These are phyloP conservation scores for Vaccinium corymbosum DNA, from an alignment of 148 eudicot genomes.

Conservation along the genomic window DNA sequence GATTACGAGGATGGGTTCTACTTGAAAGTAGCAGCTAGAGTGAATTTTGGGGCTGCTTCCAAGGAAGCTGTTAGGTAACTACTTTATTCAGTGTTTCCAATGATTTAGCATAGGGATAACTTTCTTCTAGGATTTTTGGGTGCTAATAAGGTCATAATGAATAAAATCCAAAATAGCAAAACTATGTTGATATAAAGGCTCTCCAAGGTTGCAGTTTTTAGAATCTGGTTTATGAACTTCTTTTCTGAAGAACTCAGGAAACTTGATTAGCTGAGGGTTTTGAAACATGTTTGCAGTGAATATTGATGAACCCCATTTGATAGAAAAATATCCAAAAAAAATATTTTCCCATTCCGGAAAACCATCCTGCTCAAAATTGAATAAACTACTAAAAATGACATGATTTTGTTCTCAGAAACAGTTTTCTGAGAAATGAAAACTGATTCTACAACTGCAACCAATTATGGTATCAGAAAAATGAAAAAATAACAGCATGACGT, in stretches of 20 bases:
- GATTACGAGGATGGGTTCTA: constrained; percentile 82
- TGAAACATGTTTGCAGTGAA: background rate
- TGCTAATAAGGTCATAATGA: background rate
- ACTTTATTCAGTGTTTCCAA: constrained; percentile 7
- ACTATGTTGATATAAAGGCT: background rate
- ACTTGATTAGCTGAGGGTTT: background rate
- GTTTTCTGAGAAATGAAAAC: background rate
- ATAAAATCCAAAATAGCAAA: background rate
- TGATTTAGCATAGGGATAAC: background rate
- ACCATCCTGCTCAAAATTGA: background rate
- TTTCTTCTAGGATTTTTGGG: background rate
- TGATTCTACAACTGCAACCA: background rate
- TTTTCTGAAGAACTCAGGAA: background rate
- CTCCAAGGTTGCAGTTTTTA: background rate
- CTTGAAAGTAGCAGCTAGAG: constrained; percentile 75
- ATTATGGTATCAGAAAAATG: background rate
- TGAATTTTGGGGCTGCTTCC: constrained; percentile 80
- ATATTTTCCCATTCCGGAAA: background rate
- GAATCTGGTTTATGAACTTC: background rate
- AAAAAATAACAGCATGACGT: background rate
- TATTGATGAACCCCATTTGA: background rate
- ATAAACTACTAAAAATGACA: background rate
- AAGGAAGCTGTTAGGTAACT: constrained; percentile 64
- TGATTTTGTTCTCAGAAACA: background rate
- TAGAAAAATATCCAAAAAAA: background rate